Conservation (phyloP, 768 basidiomycete species). For the Brasilioporus rufonigricans region DNA sequence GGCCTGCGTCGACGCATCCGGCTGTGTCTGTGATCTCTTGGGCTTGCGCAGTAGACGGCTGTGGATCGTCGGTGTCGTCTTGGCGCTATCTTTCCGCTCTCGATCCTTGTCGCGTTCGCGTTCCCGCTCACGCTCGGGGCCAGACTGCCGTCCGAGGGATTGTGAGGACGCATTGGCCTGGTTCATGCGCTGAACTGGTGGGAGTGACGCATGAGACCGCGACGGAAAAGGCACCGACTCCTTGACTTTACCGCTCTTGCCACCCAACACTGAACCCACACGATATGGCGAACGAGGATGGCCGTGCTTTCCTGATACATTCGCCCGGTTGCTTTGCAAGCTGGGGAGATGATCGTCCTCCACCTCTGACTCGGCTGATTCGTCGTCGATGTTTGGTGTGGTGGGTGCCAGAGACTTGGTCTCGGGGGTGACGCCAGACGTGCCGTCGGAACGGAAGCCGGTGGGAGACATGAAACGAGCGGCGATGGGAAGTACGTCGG, state of each 20-base stretch:
- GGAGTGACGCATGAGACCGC: constrained; percentile 76
- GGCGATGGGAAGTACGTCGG: constrained; percentile 81
- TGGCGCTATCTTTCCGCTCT: constrained; percentile 45
- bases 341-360: constrained; percentile 49
- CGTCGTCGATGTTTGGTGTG: constrained; percentile 66
- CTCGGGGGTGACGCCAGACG: constrained; percentile 39
- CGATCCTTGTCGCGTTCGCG: constrained; percentile 43
- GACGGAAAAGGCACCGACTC: constrained; percentile 73
- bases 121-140: constrained; percentile 41
- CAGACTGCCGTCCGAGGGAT: constrained; percentile 71
- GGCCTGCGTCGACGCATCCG: constrained; percentile 44
- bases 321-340: constrained; percentile 23
- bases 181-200: constrained; percentile 54
- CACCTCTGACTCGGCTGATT: constrained; percentile 72
- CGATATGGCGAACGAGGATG: constrained; percentile 82
- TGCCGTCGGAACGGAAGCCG: constrained; percentile 46
- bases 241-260: constrained; percentile 38
- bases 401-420: constrained; percentile 47
- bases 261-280: constrained; percentile 39
- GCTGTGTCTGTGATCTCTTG: constrained; percentile 59
- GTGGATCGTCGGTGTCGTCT: constrained; percentile 31
- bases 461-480: constrained; percentile 84
- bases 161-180: constrained; percentile 62
- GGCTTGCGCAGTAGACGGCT: constrained; percentile 62
- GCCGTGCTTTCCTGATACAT: constrained; percentile 47